Conservation (phyloP, 2,329 filamentous ascomycete species). For the Beauveria australis region DNA sequence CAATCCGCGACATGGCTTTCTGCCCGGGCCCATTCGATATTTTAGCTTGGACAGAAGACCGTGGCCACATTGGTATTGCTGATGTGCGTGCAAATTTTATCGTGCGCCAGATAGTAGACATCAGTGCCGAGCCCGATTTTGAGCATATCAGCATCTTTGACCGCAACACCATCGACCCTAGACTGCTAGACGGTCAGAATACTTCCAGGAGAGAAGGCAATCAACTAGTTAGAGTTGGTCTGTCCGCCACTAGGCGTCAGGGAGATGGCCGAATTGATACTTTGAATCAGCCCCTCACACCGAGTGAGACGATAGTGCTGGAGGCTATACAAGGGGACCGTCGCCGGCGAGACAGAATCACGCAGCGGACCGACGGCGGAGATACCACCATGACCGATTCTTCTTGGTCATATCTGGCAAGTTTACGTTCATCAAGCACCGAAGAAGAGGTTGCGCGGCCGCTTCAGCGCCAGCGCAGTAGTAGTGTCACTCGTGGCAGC, state of each 20-base stretch:
- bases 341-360: slow-evolving; percentile 37
- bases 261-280: slow-evolving; percentile 30
- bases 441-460: slow-evolving; percentile 21
- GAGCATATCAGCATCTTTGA: slow-evolving; percentile 50
- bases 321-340: slow-evolving; percentile 48
- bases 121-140: slow-evolving; percentile 51
- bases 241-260: background rate
- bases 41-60: slow-evolving; percentile 88
- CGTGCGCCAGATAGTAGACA: slow-evolving; percentile 58
- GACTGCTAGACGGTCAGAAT: slow-evolving; percentile 40
- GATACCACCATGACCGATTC: slow-evolving; percentile 14
- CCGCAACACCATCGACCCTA: slow-evolving; percentile 44
- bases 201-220: slow-evolving; percentile 26
- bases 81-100: slow-evolving; percentile 62
- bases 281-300: slow-evolving; percentile 42
- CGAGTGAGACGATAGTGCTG: slow-evolving; percentile 48
- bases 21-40: slow-evolving; percentile 85
- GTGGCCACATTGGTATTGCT: slow-evolving; percentile 64
- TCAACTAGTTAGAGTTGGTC: slow-evolving; percentile 5
- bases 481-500: slow-evolving; percentile 29
- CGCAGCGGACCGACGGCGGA: slow-evolving; percentile 20
- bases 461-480: slow-evolving; percentile 24
- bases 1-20: slow-evolving; percentile 86
- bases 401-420: slow-evolving; percentile 16
- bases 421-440: slow-evolving; percentile 14